These are phyloP conservation scores for Pyricularia pennisetigena DNA, from an alignment of 2,329 filamentous ascomycete genomes.

Conservation along the genomic window DNA sequence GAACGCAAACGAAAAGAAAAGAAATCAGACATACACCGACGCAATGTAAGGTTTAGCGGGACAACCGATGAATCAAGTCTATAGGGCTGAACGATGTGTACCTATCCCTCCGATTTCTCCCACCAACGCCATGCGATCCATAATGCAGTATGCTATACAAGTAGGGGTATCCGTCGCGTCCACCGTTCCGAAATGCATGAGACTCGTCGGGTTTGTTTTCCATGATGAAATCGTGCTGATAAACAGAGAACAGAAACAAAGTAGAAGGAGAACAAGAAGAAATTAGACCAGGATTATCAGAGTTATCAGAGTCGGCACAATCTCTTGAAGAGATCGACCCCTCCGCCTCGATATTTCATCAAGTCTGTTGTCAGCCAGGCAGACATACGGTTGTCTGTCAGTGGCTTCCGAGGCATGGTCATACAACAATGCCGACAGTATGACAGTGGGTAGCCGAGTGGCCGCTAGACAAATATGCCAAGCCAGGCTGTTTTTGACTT, in stretches of 20 bases:
- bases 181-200: background rate
- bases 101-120: background rate
- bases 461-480: conserved; percentile 41
- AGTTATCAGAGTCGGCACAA: background rate
- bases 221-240: background rate
- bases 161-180: background rate
- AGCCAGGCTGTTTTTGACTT: conserved; percentile 48
- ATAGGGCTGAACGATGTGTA: background rate
- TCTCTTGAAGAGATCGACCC: background rate
- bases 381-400: background rate
- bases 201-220: background rate
- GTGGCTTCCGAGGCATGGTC: background rate
- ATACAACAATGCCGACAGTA: background rate
- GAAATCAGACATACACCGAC: background rate
- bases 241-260: background rate
- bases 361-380: background rate
- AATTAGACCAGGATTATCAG: background rate
- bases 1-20: background rate
- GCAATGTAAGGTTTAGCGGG: background rate
- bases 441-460: background rate
- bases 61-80: background rate
- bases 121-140: background rate
- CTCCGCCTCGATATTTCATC: background rate
- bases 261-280: background rate
- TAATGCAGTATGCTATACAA: background rate